Conservation (phyloP, 441 rosid species). For the Jatropha podagrica region DNA sequence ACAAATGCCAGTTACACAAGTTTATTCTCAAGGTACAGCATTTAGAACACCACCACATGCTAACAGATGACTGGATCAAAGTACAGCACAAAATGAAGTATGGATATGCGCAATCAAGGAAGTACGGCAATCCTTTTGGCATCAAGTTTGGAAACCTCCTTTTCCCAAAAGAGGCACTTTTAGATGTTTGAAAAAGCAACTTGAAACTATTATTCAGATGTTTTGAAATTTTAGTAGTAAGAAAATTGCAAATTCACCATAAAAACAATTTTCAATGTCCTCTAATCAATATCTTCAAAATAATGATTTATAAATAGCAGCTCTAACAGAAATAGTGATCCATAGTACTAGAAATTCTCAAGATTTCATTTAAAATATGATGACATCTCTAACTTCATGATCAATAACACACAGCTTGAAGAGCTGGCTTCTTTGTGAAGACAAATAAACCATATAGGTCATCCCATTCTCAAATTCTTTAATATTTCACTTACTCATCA, state of each 20-base stretch:
- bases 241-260: not conserved
- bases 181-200: not conserved
- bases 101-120: not conserved
- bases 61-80: slow-evolving; percentile 3
- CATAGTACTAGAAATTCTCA: not conserved
- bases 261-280: not conserved
- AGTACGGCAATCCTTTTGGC: not conserved
- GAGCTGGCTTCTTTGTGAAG: not conserved
- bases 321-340: not conserved
- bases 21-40: not conserved
- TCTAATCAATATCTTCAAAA: not conserved
- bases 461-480: not conserved
- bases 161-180: not conserved
- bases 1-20: not conserved
- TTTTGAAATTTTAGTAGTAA: not conserved
- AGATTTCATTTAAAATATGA: not conserved
- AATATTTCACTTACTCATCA: not conserved
- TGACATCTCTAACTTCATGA: not conserved
- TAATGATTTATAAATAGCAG: not conserved
- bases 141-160: not conserved
- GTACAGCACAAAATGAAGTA: not conserved
- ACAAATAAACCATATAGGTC: not conserved
- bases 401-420: not conserved
- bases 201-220: not conserved
- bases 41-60: not conserved